Evolutionary conservation across 2,329 filamentous ascomycete genomes (phyloP), one percentile per base, ranked within the genome.

Genomic region (Tolypocladium amazonense): DNA sequence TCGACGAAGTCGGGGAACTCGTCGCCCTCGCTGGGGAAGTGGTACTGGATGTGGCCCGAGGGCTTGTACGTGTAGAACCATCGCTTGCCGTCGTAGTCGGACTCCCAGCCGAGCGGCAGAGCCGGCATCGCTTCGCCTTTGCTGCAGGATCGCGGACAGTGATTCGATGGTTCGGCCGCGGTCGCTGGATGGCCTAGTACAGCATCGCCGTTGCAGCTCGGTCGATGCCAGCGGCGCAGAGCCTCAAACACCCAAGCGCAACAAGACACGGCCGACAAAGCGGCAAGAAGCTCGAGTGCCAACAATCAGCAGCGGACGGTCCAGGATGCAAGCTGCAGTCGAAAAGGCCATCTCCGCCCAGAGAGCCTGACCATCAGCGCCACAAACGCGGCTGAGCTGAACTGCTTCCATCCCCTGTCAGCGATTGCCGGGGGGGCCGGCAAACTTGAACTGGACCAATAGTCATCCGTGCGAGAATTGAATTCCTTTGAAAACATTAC

Each of bases 41-140:
- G 79, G 65, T 79, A 85, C 68, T 85, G 82, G 20, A 79, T 70
- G 41, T 79, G 72, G 12, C 81, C 81, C 11, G 78, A 83, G 30
- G 81, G 72, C 63, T 75, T 79, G 72, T 81, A 84, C 57, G 76
- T 77, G 68, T 81, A 85, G 70, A 84, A 79, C 82, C 82, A 85
- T 33, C 82, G 77, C 25, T 64, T 65, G 58, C 81, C 81, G 63
- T 85, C 82, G 65, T 84, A 84, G 68, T 84, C 82, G 66, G 72
- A 77, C 60, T 83, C 80, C 82, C 82, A 85, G 59, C 79, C 79
- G 9, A 76, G 72, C 2, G 81, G 81, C 38, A 85, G 77, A 56
- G 69, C 72, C 25, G 67, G 58, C 70, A 72, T 73, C 39, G 56
- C 65, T 56, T 27, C 30, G 20, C 50, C 50, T 23, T 5, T 15